Evolutionary conservation across 257 asterid species (phyloP).

Genomic region (Verbascum thapsus): DNA sequence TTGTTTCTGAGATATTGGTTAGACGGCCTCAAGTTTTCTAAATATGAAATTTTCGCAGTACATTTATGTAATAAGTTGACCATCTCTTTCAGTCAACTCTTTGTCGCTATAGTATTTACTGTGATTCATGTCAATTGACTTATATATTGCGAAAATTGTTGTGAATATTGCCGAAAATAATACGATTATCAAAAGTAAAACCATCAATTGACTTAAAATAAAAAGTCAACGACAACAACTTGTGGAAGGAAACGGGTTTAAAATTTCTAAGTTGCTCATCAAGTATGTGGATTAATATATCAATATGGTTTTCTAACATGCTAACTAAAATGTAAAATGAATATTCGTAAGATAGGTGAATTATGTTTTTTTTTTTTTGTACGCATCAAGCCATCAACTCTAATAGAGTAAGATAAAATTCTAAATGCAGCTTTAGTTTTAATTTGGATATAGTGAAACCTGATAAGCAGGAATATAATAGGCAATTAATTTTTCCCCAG

Average conservation of each 20-base stretch:
- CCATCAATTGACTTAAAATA: neutral
- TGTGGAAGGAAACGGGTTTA: neutral
- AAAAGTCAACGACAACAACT: neutral
- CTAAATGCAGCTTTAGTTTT: neutral
- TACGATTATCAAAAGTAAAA: neutral
- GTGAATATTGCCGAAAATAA: neutral
- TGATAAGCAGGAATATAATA: neutral
- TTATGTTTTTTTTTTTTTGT: neutral
- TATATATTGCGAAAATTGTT: neutral
- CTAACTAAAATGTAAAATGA: neutral
- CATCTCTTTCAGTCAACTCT: neutral
- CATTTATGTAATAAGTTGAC: neutral
- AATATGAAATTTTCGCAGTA: neutral
- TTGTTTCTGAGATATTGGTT: neutral
- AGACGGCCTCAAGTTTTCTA: neutral
- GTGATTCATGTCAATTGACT: neutral
- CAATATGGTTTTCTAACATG: neutral
- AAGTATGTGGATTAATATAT: neutral
- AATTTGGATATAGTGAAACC: neutral
- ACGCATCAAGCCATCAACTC: neutral
- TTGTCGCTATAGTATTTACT: neutral
- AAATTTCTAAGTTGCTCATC: neutral
- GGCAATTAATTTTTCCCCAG: neutral
- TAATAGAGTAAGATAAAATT: neutral
- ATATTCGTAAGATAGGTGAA: too few relatives aligned